These are phyloP conservation scores for Metschnikowia continentalis DNA, from an alignment of 805 yeast genomes.

Conservation along the genomic window DNA sequence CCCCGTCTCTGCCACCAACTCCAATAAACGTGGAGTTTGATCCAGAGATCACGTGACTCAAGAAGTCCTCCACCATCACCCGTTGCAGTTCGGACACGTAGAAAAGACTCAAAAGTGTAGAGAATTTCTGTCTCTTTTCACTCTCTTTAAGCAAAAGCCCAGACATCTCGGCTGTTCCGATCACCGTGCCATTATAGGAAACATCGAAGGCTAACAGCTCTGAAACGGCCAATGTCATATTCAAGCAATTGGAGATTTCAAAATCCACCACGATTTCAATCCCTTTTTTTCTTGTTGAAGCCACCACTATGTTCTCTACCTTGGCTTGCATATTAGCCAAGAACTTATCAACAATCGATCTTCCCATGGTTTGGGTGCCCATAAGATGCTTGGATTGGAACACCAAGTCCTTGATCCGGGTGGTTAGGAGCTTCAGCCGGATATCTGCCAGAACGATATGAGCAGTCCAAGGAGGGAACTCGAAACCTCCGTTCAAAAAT, in stretches of 20 bases:
- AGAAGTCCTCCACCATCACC: slow-evolving; percentile 14
- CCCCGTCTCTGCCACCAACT: background rate
- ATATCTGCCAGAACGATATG: background rate
- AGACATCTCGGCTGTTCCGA: slow-evolving; percentile 29
- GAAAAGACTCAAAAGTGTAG: slow-evolving; percentile 17
- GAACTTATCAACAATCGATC: background rate
- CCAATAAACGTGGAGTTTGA: slow-evolving; percentile 9
- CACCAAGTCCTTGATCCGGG: background rate
- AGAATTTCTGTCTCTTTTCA: slow-evolving; percentile 16
- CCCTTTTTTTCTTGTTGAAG: slow-evolving; percentile 22
- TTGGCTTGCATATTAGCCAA: background rate
- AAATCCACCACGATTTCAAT: slow-evolving; percentile 27
- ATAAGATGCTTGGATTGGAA: background rate
- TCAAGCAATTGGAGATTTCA: slow-evolving; percentile 32
- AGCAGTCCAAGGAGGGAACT: background rate
- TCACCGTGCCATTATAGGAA: slow-evolving; percentile 26
- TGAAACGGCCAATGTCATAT: slow-evolving; percentile 21
- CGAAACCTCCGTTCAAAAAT: background rate
- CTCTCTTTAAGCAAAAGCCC: slow-evolving; percentile 20
- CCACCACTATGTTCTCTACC: slow-evolving; percentile 18
- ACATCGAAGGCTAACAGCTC: slow-evolving; percentile 25
- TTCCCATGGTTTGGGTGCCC: background rate
- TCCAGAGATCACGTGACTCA: slow-evolving; percentile 21
- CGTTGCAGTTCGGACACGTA: slow-evolving; percentile 7
- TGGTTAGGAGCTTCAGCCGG: background rate